These are phyloP conservation scores for Komagataella mondaviorum DNA, from an alignment of 805 yeast genomes.

Conservation along the genomic window DNA sequence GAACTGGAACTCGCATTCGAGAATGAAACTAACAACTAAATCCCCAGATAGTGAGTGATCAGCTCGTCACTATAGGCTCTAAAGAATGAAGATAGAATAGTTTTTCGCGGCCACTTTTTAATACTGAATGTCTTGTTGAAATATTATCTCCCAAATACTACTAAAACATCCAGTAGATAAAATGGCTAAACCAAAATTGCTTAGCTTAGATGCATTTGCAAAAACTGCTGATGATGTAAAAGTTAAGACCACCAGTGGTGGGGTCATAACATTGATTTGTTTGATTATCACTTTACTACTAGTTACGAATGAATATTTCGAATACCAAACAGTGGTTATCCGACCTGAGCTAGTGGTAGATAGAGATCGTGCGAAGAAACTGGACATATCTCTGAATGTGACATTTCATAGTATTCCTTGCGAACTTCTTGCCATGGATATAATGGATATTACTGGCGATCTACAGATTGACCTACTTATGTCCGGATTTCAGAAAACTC, in stretches of 20 bases:
- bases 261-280: conserved; percentile 70
- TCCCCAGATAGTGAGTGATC: too few species aligned
- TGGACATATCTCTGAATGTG: conserved; percentile 72
- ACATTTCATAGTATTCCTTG: conserved; percentile 83
- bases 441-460: conserved; percentile 85
- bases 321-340: conserved; percentile 52
- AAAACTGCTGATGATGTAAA: conserved; percentile 92
- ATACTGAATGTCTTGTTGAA: background rate
- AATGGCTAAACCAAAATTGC: conserved; percentile 12
- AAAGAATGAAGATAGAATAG: background rate
- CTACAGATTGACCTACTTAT: conserved; percentile 57
- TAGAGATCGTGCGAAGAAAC: conserved; percentile 57
- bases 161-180: background rate
- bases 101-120: background rate
- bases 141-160: background rate
- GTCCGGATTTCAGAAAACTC: conserved; percentile 58
- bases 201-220: conserved; percentile 79
- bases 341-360: conserved; percentile 86
- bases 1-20: background rate
- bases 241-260: conserved; percentile 82
- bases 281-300: conserved; percentile 45
- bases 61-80: too few species aligned
- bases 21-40: background rate
- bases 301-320: conserved; percentile 61
- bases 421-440: conserved; percentile 66